A percentile compares a stretch with the other conserved stretches of the same genome.
phyloP scores from a whole-genome alignment of 2,329 filamentous ascomycete species.

The Amauroascus niger region DNA sequence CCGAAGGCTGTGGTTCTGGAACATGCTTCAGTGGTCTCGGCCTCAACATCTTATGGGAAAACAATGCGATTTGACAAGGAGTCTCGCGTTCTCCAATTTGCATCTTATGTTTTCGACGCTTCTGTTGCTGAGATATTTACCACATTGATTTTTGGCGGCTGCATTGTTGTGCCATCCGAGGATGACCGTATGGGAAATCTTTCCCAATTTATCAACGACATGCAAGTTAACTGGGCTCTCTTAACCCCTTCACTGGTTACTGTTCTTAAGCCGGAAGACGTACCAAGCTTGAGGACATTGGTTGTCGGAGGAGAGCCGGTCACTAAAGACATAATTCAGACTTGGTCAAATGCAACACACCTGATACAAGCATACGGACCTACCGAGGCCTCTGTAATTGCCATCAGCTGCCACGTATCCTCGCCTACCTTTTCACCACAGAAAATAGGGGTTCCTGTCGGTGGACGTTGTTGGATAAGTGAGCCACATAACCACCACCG shows the following conservation, averaged over 20 bases:
- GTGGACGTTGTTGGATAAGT: constrained; percentile 21
- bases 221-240: constrained; percentile 38
- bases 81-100: constrained; percentile 62
- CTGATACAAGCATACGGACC: constrained; percentile 31
- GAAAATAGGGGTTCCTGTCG: constrained; percentile 16
- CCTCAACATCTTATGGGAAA: constrained; percentile 35
- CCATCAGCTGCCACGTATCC: background rate
- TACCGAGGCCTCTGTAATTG: background rate
- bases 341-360: constrained; percentile 18
- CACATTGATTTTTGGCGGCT: constrained; percentile 28
- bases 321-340: constrained; percentile 21
- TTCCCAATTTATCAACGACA: background rate
- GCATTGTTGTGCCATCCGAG: constrained; percentile 36
- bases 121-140: constrained; percentile 77
- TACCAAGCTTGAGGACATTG: constrained; percentile 33
- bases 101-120: constrained; percentile 79
- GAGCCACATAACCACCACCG: constrained; percentile 23
- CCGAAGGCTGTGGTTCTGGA: constrained; percentile 15
- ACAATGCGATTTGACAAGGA: constrained; percentile 31
- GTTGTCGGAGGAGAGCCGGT: constrained; percentile 27
- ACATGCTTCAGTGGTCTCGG: constrained; percentile 27
- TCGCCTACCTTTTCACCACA: background rate
- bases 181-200: constrained; percentile 35
- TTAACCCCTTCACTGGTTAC: constrained; percentile 49
- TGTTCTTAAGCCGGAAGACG: constrained; percentile 28